A percentile compares a stretch with the other conserved stretches of the same genome.
phyloP scores from a whole-genome alignment of 1,284 basidiomycete genomes.

The Hypsizygus ulmarius region DNA sequence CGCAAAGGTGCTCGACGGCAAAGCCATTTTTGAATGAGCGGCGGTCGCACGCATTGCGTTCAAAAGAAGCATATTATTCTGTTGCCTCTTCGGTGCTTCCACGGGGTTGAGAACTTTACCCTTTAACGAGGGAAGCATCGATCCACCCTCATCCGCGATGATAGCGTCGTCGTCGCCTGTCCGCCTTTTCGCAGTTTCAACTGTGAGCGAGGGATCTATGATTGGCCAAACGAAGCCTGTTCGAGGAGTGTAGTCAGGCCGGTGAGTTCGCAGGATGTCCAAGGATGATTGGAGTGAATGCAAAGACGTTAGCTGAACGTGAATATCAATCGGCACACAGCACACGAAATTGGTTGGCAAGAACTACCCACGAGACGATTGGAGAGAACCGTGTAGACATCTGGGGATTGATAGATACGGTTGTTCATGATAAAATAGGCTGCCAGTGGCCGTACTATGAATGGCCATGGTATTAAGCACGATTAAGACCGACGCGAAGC shows the following conservation, averaged over 20 bases:
- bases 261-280: constrained; percentile 62
- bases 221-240: constrained; percentile 82
- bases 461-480: constrained; percentile 13
- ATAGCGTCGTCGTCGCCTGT: constrained; percentile 30
- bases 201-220: constrained; percentile 47
- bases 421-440: constrained; percentile 85
- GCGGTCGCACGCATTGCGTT: constrained; percentile 78
- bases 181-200: constrained; percentile 46
- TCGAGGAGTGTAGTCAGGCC: constrained; percentile 75
- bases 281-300: constrained; percentile 72
- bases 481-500: constrained; percentile 2
- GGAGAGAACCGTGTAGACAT: constrained; percentile 77
- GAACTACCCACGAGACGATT: constrained; percentile 65
- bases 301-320: constrained; percentile 62
- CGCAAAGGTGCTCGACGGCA: constrained; percentile 35
- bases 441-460: constrained; percentile 65
- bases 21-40: constrained; percentile 55
- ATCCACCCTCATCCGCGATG: constrained; percentile 25
- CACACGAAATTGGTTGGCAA: not conserved
- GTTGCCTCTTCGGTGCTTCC: constrained; percentile 48
- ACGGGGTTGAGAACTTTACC: constrained; percentile 22
- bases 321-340: not conserved
- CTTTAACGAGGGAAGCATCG: constrained; percentile 28
- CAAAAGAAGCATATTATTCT: constrained; percentile 64
- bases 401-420: constrained; percentile 83